Evolutionary conservation across 2,329 filamentous ascomycete genomes (phyloP).

Genomic region (Pseudogymnoascus destructans): DNA sequence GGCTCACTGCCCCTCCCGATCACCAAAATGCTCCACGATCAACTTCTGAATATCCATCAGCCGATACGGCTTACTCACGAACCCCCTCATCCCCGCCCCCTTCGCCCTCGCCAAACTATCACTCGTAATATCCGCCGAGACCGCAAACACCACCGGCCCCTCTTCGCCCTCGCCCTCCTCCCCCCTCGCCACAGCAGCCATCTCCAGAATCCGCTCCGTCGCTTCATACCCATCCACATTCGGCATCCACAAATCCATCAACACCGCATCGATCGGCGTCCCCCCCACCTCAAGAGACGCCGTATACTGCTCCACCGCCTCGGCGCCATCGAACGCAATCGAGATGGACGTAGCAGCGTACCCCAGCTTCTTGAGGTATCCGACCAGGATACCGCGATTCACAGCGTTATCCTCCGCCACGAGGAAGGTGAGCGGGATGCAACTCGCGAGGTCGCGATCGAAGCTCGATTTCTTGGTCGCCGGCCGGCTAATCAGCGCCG

Average conservation of each 20-base stretch:
- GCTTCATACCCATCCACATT: slow-evolving; percentile 61
- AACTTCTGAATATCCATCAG: slow-evolving; percentile 39
- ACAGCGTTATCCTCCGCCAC: slow-evolving; percentile 63
- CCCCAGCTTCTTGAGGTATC: slow-evolving; percentile 53
- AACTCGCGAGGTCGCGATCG: slow-evolving; percentile 44
- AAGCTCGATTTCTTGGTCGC: slow-evolving; percentile 24
- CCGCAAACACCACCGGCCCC: slow-evolving; percentile 37
- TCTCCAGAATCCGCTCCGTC: slow-evolving; percentile 43
- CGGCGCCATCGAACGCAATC: slow-evolving; percentile 54
- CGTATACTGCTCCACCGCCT: slow-evolving; percentile 50
- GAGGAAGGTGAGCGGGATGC: slow-evolving; percentile 52
- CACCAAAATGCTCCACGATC: slow-evolving; percentile 28
- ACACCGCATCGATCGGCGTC: slow-evolving; percentile 43
- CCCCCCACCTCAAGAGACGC: slow-evolving; percentile 27
- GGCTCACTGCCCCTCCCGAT: neutral
- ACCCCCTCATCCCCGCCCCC: slow-evolving; percentile 40
- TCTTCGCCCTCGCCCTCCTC: slow-evolving; percentile 13
- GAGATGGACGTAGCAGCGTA: slow-evolving; percentile 41
- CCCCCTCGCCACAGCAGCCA: slow-evolving; percentile 16
- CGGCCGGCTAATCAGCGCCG: slow-evolving; percentile 21
- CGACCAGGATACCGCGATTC: slow-evolving; percentile 53
- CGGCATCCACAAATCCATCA: slow-evolving; percentile 72
- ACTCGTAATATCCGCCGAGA: slow-evolving; percentile 43
- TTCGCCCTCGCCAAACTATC: slow-evolving; percentile 36
- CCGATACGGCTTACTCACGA: slow-evolving; percentile 43